A percentile compares a stretch with the other conserved stretches of the same genome.
These are phyloP conservation scores for Metschnikowia continentalis DNA, from an alignment of 805 yeast species.

Conservation along the genomic window DNA sequence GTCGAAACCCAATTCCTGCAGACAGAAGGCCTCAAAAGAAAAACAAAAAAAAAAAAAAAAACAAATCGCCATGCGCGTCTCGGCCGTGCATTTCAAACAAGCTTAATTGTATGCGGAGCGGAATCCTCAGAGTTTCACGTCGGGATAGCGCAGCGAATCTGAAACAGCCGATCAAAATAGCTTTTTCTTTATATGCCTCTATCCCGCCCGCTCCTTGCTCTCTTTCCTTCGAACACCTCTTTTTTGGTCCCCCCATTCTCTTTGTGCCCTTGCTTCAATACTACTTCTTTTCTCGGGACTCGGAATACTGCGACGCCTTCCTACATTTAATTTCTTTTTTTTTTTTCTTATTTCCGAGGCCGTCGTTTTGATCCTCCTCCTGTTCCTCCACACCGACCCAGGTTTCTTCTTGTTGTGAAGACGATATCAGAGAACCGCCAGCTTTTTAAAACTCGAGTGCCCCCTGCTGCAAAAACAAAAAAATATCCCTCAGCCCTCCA, in stretches of 20 bases:
- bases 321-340: not conserved
- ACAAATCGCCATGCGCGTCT: slow-evolving; percentile 2
- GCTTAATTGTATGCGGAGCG: slow-evolving; percentile 3
- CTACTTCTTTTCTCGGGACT: not conserved
- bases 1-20: not conserved
- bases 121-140: not conserved
- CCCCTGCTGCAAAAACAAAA: not conserved
- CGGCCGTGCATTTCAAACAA: slow-evolving; percentile 3
- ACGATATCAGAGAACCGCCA: not conserved
- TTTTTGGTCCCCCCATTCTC: not conserved
- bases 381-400: not conserved
- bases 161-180: slow-evolving; percentile 1
- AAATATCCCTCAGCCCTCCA: too few relatives aligned
- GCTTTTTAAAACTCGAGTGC: too few relatives aligned
- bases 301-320: not conserved
- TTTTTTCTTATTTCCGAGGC: not conserved
- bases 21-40: not conserved
- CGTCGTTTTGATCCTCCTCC: not conserved
- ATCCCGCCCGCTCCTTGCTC: not conserved
- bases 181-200: not conserved
- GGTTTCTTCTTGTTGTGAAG: not conserved
- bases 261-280: not conserved
- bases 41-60: not conserved
- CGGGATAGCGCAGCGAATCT: not conserved
- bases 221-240: not conserved